phyloP scores from a whole-genome alignment of 1,139 yeast genomes.

The Candida tetrigidarum region DNA sequence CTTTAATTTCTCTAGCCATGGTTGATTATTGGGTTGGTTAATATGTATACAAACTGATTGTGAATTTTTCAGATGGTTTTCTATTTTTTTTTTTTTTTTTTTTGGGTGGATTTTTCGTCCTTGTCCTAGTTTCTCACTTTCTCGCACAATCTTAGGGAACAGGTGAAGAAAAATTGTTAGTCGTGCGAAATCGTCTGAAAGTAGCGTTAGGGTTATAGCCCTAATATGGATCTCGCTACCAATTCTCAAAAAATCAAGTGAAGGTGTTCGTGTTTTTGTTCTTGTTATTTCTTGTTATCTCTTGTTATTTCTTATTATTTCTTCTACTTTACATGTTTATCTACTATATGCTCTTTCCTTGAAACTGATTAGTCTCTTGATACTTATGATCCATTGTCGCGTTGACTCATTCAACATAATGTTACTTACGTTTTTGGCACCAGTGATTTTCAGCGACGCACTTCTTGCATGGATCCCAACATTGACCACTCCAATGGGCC shows the following conservation, averaged over 20 bases:
- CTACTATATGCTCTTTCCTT: constrained; percentile 33
- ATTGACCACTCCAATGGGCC: constrained; percentile 88
- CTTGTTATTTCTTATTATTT: too few relatives aligned
- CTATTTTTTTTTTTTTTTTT: constrained; percentile 8
- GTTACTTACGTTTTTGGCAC: constrained; percentile 57
- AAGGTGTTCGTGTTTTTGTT: too few relatives aligned
- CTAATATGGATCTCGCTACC: constrained; percentile 6
- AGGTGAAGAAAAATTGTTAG: background rate
- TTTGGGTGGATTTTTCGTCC: background rate
- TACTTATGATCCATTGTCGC: constrained; percentile 74
- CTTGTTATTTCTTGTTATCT: too few relatives aligned
- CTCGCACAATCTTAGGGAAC: background rate
- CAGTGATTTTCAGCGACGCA: constrained; percentile 47
- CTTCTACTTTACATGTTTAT: too few relatives aligned
- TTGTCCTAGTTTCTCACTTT: background rate
- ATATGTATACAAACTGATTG: constrained; percentile 17
- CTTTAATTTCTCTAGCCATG: constrained; percentile 73
- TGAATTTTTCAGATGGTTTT: constrained; percentile 5
- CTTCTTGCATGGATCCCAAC: constrained; percentile 82
- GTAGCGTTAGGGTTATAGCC: constrained; percentile 18
- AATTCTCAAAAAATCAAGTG: background rate
- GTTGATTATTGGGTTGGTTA: constrained; percentile 25
- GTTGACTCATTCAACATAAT: constrained; percentile 81
- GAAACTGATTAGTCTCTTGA: constrained; percentile 71
- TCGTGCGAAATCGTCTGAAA: constrained; percentile 3